Base-by-base conservation (phyloP, 768 basidiomycete species). In the Coprinellus aureogranulatus region DNA sequence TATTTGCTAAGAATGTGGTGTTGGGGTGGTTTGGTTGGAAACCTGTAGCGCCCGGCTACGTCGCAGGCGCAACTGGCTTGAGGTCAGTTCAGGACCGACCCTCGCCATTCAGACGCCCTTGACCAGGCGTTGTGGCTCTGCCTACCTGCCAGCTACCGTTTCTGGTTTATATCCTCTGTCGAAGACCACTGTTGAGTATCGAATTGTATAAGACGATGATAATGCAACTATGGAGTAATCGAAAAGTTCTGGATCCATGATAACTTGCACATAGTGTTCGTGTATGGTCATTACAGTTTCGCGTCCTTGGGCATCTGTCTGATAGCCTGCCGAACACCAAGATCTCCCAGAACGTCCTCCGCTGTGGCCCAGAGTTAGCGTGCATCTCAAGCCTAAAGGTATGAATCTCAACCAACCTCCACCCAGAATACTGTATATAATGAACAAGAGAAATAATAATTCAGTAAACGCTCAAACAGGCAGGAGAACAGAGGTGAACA, bases 1-100 rank as follows among this genome's bases (percentile, higher is more conserved):
- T 96, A 50, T 93, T 94, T 67, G 93, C 89, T 34, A 89, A 89
- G 71, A 83, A 88, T 45, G 79, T 90, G n/a, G 69, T 90, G 18
- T 72, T 89, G 58, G 70, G 67, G 22, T 81, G 79, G 77, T 70
- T 82, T 62, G 81, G 81, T 6, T 81, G 81, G 81, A 77, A 72
- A 54, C 54, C 65, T 23, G 47, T 66, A 16, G 66, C 63, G 11
- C 70, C 75, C 41, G 77, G 75, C 14, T 68, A 75, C 50, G 75
- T 72, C 26, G 63, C 79, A 9, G 37, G 80, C 67, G 4, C 49
- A 66, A 16, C 59, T 60, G 39, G 51, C 42, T 37, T 53, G 46
- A 23, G 59, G 58, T 22, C 55, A 64, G 23, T 65, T 67, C 28
- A 16, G 28, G 27, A 26, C 28, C 48, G 48, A 9, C 48, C 48